Evolutionary conservation across 345 rosid genomes (phyloP), one percentile per base, ranked within the genome.

Genomic region (Salix brachista): DNA sequence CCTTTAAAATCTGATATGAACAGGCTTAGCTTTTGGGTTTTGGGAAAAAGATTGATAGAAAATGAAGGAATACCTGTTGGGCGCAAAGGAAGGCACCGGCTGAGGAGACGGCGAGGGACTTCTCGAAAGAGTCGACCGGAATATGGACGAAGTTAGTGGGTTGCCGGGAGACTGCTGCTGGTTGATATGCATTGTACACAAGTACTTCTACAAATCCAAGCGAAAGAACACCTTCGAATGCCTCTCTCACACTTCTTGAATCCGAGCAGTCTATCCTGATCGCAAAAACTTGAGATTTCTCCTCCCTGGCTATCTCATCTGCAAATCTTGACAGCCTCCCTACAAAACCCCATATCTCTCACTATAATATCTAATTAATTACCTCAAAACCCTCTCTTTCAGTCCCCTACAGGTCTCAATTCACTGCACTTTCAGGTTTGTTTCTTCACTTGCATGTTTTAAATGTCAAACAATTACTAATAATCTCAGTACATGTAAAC

Each of bases 231-330:
- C 97, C 97, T 85, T 95, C 99, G 73, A 95, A 95, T 37, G 99
- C 99, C 83, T 93, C 97, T 81, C 90, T 87, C 58, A 93, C 88
- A 71, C 99, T 95, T 80, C 87, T 89, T 23, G 88, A 82, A 60
- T 93, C 97, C 62, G 94, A 89, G 79, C 99, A 95, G 84, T 95
- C 97, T 3, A 95, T 95, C 80, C 96, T 86, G 77, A 95, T 95
- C 0, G 99, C 99, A 83, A 91, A 95, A 42, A 95, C 97, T 83
- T 91, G 99, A 2, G 94, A 87, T 79, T 91, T 95, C 83, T 89
- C 97, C 80, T 93, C 97, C 82, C 97, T 89, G 2, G 99, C 99
- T 82, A 95, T 95, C 85, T 94, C 98, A 60, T 94, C 98, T 5
- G 98, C 98, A 48, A 92, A 90, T 77, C 85, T 75, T 23, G 99